phyloP scores from a whole-genome alignment of 805 yeast genomes.

The Sugiyamaella marilandica region DNA sequence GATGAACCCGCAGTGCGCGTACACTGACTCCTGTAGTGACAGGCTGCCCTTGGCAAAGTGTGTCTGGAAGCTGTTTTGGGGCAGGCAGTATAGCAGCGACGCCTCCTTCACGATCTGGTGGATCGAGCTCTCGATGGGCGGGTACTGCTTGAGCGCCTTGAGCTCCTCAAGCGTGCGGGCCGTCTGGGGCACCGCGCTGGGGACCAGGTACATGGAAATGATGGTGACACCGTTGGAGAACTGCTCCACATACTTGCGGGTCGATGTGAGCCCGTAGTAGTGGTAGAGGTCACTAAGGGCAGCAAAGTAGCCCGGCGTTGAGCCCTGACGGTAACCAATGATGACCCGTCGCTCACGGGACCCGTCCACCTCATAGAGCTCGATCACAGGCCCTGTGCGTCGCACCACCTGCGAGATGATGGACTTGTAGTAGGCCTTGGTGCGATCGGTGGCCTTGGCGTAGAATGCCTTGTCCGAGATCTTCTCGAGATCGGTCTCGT shows the following conservation, averaged over 20 bases:
- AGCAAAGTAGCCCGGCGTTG: constrained; percentile 82
- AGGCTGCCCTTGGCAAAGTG: constrained; percentile 69
- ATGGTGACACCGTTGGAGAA: constrained; percentile 85
- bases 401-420: constrained; percentile 62
- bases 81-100: constrained; percentile 84
- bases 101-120: constrained; percentile 92
- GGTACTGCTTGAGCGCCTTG: constrained; percentile 27
- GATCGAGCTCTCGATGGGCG: constrained; percentile 67
- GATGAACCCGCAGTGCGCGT: constrained; percentile 89
- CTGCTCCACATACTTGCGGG: constrained; percentile 91
- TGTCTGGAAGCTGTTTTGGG: constrained; percentile 74
- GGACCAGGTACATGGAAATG: constrained; percentile 78
- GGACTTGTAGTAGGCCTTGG: constrained; percentile 70
- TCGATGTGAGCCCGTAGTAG: constrained; percentile 78
- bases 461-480: constrained; percentile 78
- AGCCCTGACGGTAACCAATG: constrained; percentile 78
- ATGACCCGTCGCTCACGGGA: constrained; percentile 81
- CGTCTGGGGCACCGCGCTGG: constrained; percentile 46
- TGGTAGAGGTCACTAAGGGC: constrained; percentile 82
- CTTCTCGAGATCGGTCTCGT: constrained; percentile 51
- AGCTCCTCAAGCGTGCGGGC: constrained; percentile 31
- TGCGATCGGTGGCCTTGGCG: constrained; percentile 72
- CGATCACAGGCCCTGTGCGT: constrained; percentile 90
- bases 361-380: constrained; percentile 73
- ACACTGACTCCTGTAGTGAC: constrained; percentile 90